phyloP scores from a whole-genome alignment of 2,329 filamentous ascomycete species.

The Seiridium unicorne region DNA sequence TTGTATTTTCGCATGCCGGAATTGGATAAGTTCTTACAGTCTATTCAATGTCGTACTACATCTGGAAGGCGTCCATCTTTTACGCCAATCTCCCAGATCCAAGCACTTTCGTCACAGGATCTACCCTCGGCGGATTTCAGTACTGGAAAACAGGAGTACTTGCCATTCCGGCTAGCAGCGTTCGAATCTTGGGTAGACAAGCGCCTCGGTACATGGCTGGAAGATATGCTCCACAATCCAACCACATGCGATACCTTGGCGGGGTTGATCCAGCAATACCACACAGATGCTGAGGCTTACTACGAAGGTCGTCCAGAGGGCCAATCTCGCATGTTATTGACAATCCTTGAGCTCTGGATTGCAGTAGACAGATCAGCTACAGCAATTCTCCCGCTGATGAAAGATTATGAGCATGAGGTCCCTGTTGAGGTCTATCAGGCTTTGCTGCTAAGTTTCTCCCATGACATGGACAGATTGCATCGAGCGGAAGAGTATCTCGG shows the following conservation, averaged over 20 bases:
- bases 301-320: neutral
- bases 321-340: conserved; percentile 6
- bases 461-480: conserved; percentile 2
- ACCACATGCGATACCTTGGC: neutral
- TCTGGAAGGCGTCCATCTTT: neutral
- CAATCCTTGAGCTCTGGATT: conserved; percentile 2
- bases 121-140: neutral
- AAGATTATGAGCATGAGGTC: neutral
- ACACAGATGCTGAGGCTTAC: neutral
- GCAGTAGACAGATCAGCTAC: neutral
- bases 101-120: neutral
- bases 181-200: conserved; percentile 1
- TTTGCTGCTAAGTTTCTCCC: neutral
- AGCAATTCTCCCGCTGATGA: neutral
- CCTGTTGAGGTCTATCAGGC: neutral
- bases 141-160: neutral
- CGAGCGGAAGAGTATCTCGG: neutral
- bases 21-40: neutral
- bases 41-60: neutral
- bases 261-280: neutral
- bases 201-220: neutral
- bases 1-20: neutral
- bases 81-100: neutral
- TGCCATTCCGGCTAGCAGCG: neutral
- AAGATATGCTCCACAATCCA: neutral